Evolutionary conservation across 768 basidiomycete species (phyloP).

Genomic region (Russula sp.): DNA sequence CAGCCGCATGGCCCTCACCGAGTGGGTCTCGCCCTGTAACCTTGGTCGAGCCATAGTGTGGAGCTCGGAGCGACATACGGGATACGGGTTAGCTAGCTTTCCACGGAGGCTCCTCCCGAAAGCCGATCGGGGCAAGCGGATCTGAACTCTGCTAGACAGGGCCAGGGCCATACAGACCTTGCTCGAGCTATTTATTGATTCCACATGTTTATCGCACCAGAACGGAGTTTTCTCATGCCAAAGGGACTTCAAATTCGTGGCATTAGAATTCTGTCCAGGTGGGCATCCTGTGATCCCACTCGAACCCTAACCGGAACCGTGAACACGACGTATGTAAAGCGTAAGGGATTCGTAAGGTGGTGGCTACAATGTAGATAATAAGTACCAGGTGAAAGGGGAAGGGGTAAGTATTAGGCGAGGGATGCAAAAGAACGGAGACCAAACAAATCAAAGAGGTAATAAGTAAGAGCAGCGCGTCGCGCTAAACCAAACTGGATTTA

Average conservation of each 20-base stretch:
- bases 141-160: not conserved
- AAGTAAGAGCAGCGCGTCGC: slow-evolving; percentile 20
- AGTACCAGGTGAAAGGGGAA: slow-evolving; percentile 10
- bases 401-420: slow-evolving; percentile 14
- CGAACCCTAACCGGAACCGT: slow-evolving; percentile 10
- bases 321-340: slow-evolving; percentile 17
- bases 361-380: slow-evolving; percentile 19
- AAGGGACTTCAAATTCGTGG: slow-evolving; percentile 7
- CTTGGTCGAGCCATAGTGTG: slow-evolving; percentile 3
- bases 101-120: not conserved
- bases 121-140: not conserved
- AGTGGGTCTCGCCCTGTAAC: not conserved
- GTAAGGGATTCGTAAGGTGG: slow-evolving; percentile 18
- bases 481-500: slow-evolving; percentile 18
- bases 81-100: not conserved
- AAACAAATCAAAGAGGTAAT: slow-evolving; percentile 20
- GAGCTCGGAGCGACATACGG: slow-evolving; percentile 5
- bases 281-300: slow-evolving; percentile 19
- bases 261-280: slow-evolving; percentile 13
- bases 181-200: too few species aligned
- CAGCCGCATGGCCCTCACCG: slow-evolving; percentile 9
- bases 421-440: not conserved
- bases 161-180: not conserved
- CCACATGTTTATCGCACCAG: not conserved
- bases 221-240: not conserved